Conservation (phyloP, 805 yeast species). For the Saturnispora diversa region DNA sequence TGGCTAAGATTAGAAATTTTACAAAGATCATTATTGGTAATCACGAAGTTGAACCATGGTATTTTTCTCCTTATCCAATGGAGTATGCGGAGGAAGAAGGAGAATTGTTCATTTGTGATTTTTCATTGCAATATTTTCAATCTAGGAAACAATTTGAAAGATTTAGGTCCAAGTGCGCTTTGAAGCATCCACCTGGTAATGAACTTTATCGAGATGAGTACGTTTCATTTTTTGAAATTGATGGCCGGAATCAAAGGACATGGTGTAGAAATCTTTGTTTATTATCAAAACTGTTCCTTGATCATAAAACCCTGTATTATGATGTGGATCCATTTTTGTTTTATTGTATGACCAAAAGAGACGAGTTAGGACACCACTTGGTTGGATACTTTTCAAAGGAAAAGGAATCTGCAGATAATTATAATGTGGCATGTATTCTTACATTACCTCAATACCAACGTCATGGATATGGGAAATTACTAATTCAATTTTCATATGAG, state of each 20-base stretch:
- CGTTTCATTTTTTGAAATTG: slow-evolving; percentile 94
- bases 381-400: slow-evolving; percentile 97
- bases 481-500: slow-evolving; percentile 91
- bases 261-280: slow-evolving; percentile 96
- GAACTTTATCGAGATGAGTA: slow-evolving; percentile 91
- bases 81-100: slow-evolving; percentile 90
- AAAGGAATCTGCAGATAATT: slow-evolving; percentile 90
- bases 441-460: slow-evolving; percentile 95
- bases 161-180: slow-evolving; percentile 76
- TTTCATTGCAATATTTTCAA: slow-evolving; percentile 80
- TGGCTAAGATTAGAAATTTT: slow-evolving; percentile 84
- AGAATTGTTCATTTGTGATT: slow-evolving; percentile 78
- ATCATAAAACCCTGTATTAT: slow-evolving; percentile 92
- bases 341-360: slow-evolving; percentile 89
- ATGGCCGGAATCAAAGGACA: slow-evolving; percentile 90
- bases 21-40: slow-evolving; percentile 75
- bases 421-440: slow-evolving; percentile 94
- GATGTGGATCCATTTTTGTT: slow-evolving; percentile 97
- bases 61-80: slow-evolving; percentile 93
- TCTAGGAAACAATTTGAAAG: slow-evolving; percentile 87
- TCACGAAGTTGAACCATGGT: slow-evolving; percentile 96
- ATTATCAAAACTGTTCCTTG: slow-evolving; percentile 81
- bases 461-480: slow-evolving; percentile 84
- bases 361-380: slow-evolving; percentile 86
- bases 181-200: slow-evolving; percentile 97